These are phyloP conservation scores for Pseudopyricularia javanii DNA, from an alignment of 2,329 filamentous ascomycete genomes.

Conservation along the genomic window DNA sequence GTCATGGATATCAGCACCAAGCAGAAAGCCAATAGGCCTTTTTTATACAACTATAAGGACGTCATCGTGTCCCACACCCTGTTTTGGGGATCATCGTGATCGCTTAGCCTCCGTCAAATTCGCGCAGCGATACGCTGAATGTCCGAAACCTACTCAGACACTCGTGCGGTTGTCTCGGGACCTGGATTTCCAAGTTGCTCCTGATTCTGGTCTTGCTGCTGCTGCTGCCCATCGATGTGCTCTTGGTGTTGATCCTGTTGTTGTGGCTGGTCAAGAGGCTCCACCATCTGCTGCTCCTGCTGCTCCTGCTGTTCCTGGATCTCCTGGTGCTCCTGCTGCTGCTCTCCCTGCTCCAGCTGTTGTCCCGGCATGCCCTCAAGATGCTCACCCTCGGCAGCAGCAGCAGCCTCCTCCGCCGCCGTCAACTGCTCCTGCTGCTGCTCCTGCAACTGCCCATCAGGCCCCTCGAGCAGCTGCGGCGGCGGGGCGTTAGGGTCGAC, in stretches of 20 bases:
- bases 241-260: not conserved
- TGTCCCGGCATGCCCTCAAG: not conserved
- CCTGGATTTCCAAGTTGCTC: not conserved
- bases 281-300: not conserved
- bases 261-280: not conserved
- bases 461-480: not conserved
- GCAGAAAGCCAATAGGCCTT: too few relatives aligned
- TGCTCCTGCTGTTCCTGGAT: not conserved
- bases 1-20: too few relatives aligned
- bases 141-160: not conserved
- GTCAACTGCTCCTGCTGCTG: not conserved
- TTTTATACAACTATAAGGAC: too few relatives aligned
- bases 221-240: not conserved
- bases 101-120: too few relatives aligned
- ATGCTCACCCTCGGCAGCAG: not conserved
- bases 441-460: not conserved
- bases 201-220: not conserved
- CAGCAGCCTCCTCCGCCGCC: not conserved
- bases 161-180: not conserved
- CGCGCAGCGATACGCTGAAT: too few relatives aligned
- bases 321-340: not conserved
- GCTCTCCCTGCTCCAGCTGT: not conserved
- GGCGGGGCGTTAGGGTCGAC: not conserved
- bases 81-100: too few relatives aligned
- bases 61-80: too few relatives aligned